Conservation (phyloP, 2,329 filamentous ascomycete species). For the Knufia petricola region DNA sequence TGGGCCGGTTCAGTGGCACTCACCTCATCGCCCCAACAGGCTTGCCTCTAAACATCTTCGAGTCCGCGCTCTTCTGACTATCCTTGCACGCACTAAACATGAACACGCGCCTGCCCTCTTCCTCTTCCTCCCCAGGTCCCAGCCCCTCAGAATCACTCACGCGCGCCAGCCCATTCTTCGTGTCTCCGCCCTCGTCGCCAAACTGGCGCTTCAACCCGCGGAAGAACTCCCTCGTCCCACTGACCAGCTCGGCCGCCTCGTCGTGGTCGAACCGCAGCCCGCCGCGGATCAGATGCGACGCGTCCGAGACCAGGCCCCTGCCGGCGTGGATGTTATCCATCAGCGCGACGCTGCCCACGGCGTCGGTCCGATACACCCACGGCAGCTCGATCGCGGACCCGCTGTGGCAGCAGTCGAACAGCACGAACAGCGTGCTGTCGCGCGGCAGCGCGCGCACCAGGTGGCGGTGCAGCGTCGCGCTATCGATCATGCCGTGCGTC, state of each 20-base stretch:
- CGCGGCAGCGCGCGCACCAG: slow-evolving; percentile 36
- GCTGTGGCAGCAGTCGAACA: slow-evolving; percentile 55
- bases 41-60: slow-evolving; percentile 35
- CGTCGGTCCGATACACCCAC: slow-evolving; percentile 48
- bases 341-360: slow-evolving; percentile 46
- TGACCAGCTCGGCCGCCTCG: slow-evolving; percentile 44
- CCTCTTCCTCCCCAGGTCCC: slow-evolving; percentile 38
- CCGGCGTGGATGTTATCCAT: slow-evolving; percentile 48
- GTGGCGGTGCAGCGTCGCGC: slow-evolving; percentile 29
- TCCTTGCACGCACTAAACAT: slow-evolving; percentile 45
- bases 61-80: slow-evolving; percentile 43
- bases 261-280: slow-evolving; percentile 35
- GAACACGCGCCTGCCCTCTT: slow-evolving; percentile 40
- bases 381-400: slow-evolving; percentile 51
- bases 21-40: slow-evolving; percentile 24
- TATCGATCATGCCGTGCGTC: slow-evolving; percentile 44
- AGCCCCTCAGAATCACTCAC: slow-evolving; percentile 35
- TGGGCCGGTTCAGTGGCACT: no score
- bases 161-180: slow-evolving; percentile 35
- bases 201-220: slow-evolving; percentile 30
- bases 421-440: slow-evolving; percentile 18
- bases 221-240: slow-evolving; percentile 47
- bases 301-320: slow-evolving; percentile 41
- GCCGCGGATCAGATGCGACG: slow-evolving; percentile 40
- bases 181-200: slow-evolving; percentile 31